A percentile compares a stretch with the other conserved stretches of the same genome.
These are phyloP conservation scores for Psilocybe subaeruginosa DNA, from an alignment of 768 basidiomycete species.

Conservation along the genomic window DNA sequence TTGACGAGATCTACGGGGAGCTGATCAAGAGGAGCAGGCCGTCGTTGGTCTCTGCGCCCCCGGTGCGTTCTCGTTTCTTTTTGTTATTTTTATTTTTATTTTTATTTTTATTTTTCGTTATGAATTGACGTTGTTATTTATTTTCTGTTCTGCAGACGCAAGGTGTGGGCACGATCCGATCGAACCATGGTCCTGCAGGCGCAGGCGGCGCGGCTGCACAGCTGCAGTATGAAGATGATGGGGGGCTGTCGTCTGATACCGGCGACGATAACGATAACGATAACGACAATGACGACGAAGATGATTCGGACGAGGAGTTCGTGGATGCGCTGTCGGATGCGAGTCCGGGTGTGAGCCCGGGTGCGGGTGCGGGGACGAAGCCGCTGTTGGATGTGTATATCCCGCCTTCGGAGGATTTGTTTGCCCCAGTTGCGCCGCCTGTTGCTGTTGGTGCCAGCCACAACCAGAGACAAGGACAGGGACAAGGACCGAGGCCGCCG, in stretches of 20 bases:
- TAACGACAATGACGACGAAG: not conserved
- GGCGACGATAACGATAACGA: slow-evolving; percentile 16
- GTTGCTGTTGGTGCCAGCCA: no score
- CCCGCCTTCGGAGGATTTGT: not conserved
- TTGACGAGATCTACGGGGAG: slow-evolving; percentile 63
- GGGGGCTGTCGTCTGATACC: slow-evolving; percentile 59
- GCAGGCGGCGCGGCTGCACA: no score
- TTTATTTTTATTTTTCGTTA: no score
- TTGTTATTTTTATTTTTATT: no score
- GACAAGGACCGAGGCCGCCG: slow-evolving; percentile 5
- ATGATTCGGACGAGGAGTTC: slow-evolving; percentile 36
- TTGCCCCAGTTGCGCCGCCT: not conserved
- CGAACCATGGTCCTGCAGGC: slow-evolving; percentile 25
- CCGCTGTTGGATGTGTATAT: not conserved
- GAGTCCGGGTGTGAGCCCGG: not conserved
- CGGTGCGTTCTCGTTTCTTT: slow-evolving; percentile 49
- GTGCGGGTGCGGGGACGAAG: not conserved
- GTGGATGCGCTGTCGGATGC: slow-evolving; percentile 22
- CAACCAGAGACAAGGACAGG: not conserved
- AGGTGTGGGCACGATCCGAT: slow-evolving; percentile 83
- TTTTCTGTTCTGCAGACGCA: slow-evolving; percentile 58
- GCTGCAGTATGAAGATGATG: slow-evolving; percentile 59
- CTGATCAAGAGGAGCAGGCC: slow-evolving; percentile 54
- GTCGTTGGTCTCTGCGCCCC: slow-evolving; percentile 65
- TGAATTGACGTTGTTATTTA: not conserved